Evolutionary conservation across 2,329 filamentous ascomycete genomes (phyloP), one percentile per base, ranked within the genome.

Genomic region (Penicillium sp.): DNA sequence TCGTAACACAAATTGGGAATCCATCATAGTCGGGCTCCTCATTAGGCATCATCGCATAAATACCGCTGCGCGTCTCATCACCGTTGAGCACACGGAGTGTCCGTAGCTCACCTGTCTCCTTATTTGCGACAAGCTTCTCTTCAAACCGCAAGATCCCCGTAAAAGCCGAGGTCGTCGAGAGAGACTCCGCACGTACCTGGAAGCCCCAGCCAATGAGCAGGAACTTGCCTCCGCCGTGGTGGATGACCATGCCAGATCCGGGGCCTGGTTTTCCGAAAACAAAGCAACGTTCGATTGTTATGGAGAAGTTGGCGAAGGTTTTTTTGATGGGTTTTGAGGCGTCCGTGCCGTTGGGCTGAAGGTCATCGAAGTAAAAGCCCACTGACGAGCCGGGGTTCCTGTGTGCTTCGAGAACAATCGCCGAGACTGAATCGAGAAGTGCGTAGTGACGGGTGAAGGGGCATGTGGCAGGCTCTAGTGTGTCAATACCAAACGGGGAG

Each of bases 21-120:
- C 82, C 82, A 1, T 84, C 84, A 68, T 86, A 86, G 63, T 86
- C 84, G 0, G 84, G 83, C 38, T 85, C 77, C 38, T 85, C 82
- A 61, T 81, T 84, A 0, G 83, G 85, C 85, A 87, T 87, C 65
- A 86, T 83, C 19, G 79, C 68, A 52, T 79, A 82, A 51, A 74
- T 73, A 1, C 84, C 84, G 65, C 79, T 81, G 26, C 78, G 67
- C 5, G 80, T 83, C 73, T 83, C 81, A 63, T 83, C 81, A 0
- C 81, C 80, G 58, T 80, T 79, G 26, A 83, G 62, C 21, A 70
- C 64, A 30, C 79, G 72, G 59, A 76, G 52, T 0, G 77, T 81
- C 21, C 65, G 67, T 54, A 83, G 44, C 56, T 74, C 69, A 1
- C 77, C 77, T 2, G 71, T 77, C 17, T 76, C 72, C 8, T 71